phyloP scores from a whole-genome alignment of 2,329 filamentous ascomycete genomes.

The Venturia aucupariae region DNA sequence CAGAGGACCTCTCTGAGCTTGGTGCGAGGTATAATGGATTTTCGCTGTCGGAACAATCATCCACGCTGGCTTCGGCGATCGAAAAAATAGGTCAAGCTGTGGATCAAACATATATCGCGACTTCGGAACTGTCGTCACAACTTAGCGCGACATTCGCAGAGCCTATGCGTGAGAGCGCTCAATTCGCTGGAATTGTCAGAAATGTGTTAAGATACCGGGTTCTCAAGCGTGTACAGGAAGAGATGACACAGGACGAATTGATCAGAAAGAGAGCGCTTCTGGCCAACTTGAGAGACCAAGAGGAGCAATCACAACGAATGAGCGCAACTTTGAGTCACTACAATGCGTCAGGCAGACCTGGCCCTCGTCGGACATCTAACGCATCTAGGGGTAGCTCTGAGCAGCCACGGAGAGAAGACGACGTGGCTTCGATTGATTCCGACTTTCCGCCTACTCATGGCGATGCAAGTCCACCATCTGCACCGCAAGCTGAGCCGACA shows the following conservation, averaged over 20 bases:
- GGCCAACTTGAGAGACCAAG: conserved; percentile 85
- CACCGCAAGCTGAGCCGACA: conserved; percentile 35
- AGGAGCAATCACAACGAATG: conserved; percentile 81
- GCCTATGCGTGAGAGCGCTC: conserved; percentile 93
- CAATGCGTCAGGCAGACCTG: conserved; percentile 17
- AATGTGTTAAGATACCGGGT: conserved; percentile 82
- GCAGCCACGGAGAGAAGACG: conserved; percentile 48
- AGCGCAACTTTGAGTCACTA: conserved; percentile 47
- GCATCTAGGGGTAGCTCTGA: conserved; percentile 38
- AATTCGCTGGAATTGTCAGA: conserved; percentile 91
- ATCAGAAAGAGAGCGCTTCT: conserved; percentile 75
- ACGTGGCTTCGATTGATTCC: conserved; percentile 86
- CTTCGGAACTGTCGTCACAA: conserved; percentile 77
- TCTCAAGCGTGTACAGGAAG: conserved; percentile 89
- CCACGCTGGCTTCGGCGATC: conserved; percentile 81
- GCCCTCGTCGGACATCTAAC: conserved; percentile 57
- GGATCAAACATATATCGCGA: conserved; percentile 92
- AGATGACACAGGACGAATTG: conserved; percentile 91
- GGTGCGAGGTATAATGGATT: conserved; percentile 97
- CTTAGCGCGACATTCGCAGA: conserved; percentile 94
- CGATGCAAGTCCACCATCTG: conserved; percentile 58
- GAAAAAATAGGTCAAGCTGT: conserved; percentile 91
- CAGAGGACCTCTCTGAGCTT: conserved; percentile 81
- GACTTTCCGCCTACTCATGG: conserved; percentile 89
- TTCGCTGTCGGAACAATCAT: conserved; percentile 84